Evolutionary conservation across 257 asterid genomes (phyloP).

Genomic region (Ilex asprella): DNA sequence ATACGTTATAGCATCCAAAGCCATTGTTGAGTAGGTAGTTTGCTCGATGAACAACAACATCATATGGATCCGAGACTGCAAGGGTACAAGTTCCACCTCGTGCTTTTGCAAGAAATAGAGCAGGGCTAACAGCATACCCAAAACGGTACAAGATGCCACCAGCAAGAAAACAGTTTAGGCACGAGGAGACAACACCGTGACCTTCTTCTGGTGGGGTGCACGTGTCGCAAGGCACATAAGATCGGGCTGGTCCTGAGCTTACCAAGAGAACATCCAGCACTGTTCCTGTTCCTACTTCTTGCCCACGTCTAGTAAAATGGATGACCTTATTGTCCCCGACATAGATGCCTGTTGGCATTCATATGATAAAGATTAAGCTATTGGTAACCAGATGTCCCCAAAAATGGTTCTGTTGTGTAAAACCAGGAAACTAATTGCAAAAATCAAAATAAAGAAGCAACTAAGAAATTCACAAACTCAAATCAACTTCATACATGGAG

Average conservation of each 20-base stretch:
- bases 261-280: slow-evolving; percentile 1
- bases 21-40: not conserved
- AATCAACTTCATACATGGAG: too few species aligned
- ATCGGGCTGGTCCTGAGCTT: slow-evolving; percentile 5
- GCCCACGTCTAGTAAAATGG: slow-evolving; percentile 4
- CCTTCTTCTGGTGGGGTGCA: not conserved
- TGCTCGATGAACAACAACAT: not conserved
- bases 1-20: not conserved
- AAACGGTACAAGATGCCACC: slow-evolving; percentile 1
- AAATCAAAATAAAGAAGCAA: too few species aligned
- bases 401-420: too few species aligned
- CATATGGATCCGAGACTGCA: not conserved
- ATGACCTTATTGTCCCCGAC: not conserved
- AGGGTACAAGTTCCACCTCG: slow-evolving; percentile 1
- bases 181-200: not conserved
- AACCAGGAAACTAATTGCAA: too few species aligned
- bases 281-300: slow-evolving; percentile 1
- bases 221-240: not conserved
- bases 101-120: not conserved
- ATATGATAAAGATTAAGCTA: not conserved
- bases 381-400: too few species aligned
- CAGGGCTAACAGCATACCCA: not conserved
- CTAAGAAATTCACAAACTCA: too few species aligned
- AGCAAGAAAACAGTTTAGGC: not conserved
- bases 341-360: slow-evolving; percentile 1